phyloP scores from a whole-genome alignment of 2,329 filamentous ascomycete species.

The Xylaria sp. region DNA sequence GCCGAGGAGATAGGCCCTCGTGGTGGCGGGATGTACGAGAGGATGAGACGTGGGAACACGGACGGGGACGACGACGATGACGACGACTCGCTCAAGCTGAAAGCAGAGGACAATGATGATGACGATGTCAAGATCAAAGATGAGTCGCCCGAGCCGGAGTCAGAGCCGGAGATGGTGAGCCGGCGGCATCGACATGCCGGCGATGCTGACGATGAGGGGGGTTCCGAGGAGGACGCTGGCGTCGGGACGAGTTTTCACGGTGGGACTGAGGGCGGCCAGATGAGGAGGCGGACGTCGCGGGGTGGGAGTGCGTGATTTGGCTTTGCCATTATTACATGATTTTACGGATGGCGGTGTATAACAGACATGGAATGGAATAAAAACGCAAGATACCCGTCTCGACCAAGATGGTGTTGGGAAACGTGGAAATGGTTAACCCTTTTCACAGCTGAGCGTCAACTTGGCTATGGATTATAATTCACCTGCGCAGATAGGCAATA shows the following conservation, averaged over 20 bases:
- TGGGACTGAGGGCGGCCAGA: constrained; percentile 29
- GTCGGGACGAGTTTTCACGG: constrained; percentile 39
- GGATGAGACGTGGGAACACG: neutral
- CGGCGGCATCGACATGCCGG: constrained; percentile 18
- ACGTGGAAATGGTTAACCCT: neutral
- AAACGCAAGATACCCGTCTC: neutral
- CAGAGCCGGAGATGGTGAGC: neutral
- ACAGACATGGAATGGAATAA: neutral
- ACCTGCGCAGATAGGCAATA: too few relatives aligned
- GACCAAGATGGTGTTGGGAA: neutral
- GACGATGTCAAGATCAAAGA: constrained; percentile 41
- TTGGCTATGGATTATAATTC: too few relatives aligned
- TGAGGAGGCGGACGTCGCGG: constrained; percentile 42
- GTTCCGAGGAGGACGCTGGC: constrained; percentile 40
- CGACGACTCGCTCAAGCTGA: constrained; percentile 17
- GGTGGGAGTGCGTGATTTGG: constrained; percentile 34
- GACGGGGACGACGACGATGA: constrained; percentile 22
- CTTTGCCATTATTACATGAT: too few relatives aligned
- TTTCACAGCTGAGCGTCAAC: neutral
- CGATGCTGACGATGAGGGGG: constrained; percentile 47
- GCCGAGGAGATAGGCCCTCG: neutral
- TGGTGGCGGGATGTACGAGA: neutral
- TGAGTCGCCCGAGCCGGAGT: constrained; percentile 37
- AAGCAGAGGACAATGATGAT: constrained; percentile 18
- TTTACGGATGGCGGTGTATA: neutral